Conservation (phyloP, 169 alveolate species). For the Eimeria maxima region DNA sequence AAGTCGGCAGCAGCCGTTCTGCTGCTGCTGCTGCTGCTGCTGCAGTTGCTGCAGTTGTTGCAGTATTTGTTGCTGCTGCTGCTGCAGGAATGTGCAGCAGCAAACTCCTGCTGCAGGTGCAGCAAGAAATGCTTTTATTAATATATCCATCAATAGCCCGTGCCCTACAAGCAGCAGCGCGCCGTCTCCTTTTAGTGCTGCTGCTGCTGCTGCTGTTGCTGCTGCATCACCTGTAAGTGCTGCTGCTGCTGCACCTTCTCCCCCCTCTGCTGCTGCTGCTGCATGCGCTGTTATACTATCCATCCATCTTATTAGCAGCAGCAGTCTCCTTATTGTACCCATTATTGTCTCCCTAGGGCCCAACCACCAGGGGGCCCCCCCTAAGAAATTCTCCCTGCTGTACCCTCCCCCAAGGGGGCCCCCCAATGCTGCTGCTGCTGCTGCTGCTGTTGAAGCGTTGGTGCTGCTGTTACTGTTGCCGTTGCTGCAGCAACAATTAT, state of each 20-base stretch:
- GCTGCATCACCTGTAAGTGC: slow-evolving; percentile 14
- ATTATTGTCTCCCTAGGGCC: slow-evolving; percentile 32
- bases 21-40: slow-evolving; percentile 18
- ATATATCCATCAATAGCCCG: slow-evolving; percentile 23
- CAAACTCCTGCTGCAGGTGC: slow-evolving; percentile 45
- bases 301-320: slow-evolving; percentile 20
- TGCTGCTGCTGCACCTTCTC: background rate
- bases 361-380: slow-evolving; percentile 62
- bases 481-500: background rate
- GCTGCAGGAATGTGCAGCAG: slow-evolving; percentile 22
- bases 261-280: no score
- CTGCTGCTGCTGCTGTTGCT: background rate
- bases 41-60: no score
- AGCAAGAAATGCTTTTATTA: background rate
- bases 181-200: slow-evolving; percentile 22
- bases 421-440: background rate
- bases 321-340: background rate
- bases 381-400: slow-evolving; percentile 1
- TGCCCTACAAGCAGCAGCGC: slow-evolving; percentile 59
- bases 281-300: slow-evolving; percentile 31
- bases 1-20: background rate
- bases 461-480: background rate
- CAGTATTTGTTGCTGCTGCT: background rate
- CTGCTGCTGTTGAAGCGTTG: background rate
- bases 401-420: slow-evolving; percentile 34